Evolutionary conservation across 2,329 filamentous ascomycete species (phyloP), one percentile per base, ranked within the genome.

Genomic region (Colletotrichum salicis): DNA sequence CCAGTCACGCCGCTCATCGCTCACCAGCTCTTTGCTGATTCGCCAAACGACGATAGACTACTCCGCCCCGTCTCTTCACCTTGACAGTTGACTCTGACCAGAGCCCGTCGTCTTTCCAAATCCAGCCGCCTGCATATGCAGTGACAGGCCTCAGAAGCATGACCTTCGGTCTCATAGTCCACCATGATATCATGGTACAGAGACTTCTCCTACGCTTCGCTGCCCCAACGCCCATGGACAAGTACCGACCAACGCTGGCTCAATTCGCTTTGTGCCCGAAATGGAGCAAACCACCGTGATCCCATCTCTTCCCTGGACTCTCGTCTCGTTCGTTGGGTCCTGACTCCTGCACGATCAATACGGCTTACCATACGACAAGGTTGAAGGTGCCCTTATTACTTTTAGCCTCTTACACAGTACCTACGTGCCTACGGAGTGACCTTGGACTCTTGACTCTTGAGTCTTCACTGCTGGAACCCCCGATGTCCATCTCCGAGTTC

Each of bases 141-240:
- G n/a, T 54, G 56, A 65, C 67, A 72, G 60, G 70, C 60, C 66
- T 64, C 29, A 59, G 66, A 60, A 59, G 66, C 59, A 56, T 64
- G 59, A 72, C 66, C 66, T 66, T 64, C 48, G 24, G 45, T 61
- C 24, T 41, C 22, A 55, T 24, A 64, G 61, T 57, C 70, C 70
- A 70, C 67, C 70, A 72, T 72, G 70, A 72, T 72, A 70, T 72
- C 70, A 72, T 70, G 67, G 57, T 65, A 72, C 70, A 72, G 60
- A 55, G 45, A 55, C 22, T 31, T 70, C 52, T 31, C 57, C 31
- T 58, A 33, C 56, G 33, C 66, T 57, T 56, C 60, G 60, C 55
- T 52, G 35, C 41, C 55, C 55, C 55, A 48, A 72, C 55, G 31
- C 52, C 31, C 35, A 58, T 59, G 58, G 29, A 60, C 70, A 70